Percentiles rank a stretch among this genome's conserved stretches.
Conservation (phyloP, 306 rosid genomes). For the Vachellia pachyceras region DNA sequence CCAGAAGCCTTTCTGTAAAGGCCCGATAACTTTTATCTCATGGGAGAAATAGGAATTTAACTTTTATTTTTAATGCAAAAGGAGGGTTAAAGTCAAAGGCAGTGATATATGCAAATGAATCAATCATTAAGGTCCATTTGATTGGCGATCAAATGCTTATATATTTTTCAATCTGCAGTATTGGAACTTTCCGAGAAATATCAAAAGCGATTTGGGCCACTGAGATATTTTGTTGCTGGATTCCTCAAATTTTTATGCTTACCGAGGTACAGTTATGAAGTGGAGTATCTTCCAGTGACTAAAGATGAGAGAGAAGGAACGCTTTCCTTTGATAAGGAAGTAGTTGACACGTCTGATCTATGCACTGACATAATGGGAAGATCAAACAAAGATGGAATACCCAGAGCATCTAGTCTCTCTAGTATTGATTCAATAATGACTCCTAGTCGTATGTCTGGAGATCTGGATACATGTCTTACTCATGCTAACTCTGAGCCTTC, state of each 20-base stretch:
- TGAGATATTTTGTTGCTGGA: conserved; percentile 97
- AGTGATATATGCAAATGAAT: conserved; percentile 21
- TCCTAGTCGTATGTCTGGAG: conserved; percentile 92
- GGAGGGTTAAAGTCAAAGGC: conserved; percentile 25
- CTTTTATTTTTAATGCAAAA: background rate
- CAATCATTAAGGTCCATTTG: conserved; percentile 6
- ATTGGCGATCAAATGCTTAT: conserved; percentile 24
- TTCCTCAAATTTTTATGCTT: conserved; percentile 91
- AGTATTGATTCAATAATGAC: conserved; percentile 98
- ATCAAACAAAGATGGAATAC: conserved; percentile 87
- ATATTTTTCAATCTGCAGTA: conserved; percentile 60
- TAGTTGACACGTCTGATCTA: conserved; percentile 84
- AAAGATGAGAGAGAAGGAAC: conserved; percentile 80
- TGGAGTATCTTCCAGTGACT: conserved; percentile 89
- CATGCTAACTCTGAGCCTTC: conserved; percentile 97
- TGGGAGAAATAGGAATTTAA: conserved; percentile 11
- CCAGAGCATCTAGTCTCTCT: conserved; percentile 98
- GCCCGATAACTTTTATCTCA: background rate
- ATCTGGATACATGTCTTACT: conserved; percentile 74
- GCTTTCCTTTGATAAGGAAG: conserved; percentile 63
- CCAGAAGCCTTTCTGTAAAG: background rate
- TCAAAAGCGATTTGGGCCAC: conserved; percentile 96
- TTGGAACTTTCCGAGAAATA: conserved; percentile 95
- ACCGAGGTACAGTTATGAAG: conserved; percentile 90
- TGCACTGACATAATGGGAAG: conserved; percentile 86